phyloP scores from a whole-genome alignment of 306 rosid genomes.

The Acacia acuminata region DNA sequence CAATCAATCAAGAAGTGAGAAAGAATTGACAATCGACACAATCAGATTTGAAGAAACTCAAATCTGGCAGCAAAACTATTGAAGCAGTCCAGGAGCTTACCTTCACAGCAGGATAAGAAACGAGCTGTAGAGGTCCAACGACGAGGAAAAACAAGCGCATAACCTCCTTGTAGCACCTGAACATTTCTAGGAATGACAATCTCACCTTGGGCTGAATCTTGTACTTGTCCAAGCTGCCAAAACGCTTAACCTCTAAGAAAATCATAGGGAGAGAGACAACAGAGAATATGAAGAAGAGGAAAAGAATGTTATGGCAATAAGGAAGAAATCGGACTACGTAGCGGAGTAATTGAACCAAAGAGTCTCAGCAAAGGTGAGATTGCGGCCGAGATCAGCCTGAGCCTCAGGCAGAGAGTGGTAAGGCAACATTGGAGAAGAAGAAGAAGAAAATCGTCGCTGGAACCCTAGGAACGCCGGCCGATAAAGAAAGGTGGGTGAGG shows the following conservation, averaged over 20 bases:
- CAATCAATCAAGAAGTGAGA: neutral
- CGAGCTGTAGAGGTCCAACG: constrained; percentile 88
- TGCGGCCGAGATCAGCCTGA: constrained; percentile 62
- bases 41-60: neutral
- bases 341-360: constrained; percentile 88
- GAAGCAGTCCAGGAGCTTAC: constrained; percentile 25
- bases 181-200: constrained; percentile 52
- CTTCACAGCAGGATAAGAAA: constrained; percentile 77
- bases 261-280: constrained; percentile 71
- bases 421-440: constrained; percentile 54
- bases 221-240: constrained; percentile 46
- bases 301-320: constrained; percentile 81
- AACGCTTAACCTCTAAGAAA: constrained; percentile 52
- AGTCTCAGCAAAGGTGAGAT: constrained; percentile 66
- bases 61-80: neutral
- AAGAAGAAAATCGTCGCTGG: neutral
- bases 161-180: constrained; percentile 72
- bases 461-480: constrained; percentile 28
- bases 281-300: constrained; percentile 78
- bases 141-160: constrained; percentile 76
- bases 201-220: constrained; percentile 96
- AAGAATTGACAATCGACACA: neutral
- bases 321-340: constrained; percentile 69
- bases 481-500: neutral
- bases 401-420: constrained; percentile 60